A percentile compares a stretch with the other conserved stretches of the same genome.
phyloP scores from a whole-genome alignment of 257 asterid genomes.

The Lantana camara region DNA sequence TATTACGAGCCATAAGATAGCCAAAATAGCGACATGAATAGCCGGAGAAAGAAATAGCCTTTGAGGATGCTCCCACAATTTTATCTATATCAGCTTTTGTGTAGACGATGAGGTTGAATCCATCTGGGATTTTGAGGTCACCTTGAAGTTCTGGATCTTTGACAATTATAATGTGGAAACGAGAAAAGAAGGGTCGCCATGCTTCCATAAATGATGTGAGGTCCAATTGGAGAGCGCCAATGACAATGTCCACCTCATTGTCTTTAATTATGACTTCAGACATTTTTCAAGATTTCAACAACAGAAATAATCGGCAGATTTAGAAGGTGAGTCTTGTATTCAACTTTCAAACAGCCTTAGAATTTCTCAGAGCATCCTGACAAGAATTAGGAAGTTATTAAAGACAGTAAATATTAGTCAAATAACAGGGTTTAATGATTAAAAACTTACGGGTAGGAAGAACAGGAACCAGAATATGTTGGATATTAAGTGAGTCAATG shows the following conservation, averaged over 20 bases:
- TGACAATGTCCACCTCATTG: conserved; percentile 68
- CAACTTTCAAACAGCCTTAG: conserved; percentile 37
- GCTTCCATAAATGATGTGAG: conserved; percentile 81
- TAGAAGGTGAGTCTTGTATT: conserved; percentile 16
- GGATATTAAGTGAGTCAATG: conserved; percentile 70
- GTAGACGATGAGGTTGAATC: conserved; percentile 61
- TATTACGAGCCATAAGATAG: conserved; percentile 74
- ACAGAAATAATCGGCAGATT: not conserved
- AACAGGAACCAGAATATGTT: conserved; percentile 50
- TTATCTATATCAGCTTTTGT: conserved; percentile 66
- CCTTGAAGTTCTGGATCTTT: conserved; percentile 81
- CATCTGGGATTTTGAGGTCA: conserved; percentile 67
- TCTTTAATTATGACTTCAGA: conserved; percentile 46
- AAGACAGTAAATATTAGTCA: conserved; percentile 13
- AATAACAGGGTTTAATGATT: not conserved
- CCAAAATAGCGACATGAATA: conserved; percentile 91
- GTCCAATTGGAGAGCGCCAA: conserved; percentile 70
- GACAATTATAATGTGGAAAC: conserved; percentile 78
- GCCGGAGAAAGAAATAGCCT: conserved; percentile 61
- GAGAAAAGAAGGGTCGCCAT: conserved; percentile 79
- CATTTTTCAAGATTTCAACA: conserved; percentile 37
- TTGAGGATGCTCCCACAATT: conserved; percentile 53
- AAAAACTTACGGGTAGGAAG: conserved; percentile 59
- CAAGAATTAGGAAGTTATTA: conserved; percentile 29
- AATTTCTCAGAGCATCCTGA: conserved; percentile 85